A percentile compares a stretch with the other conserved stretches of the same genome.
Evolutionary conservation across 495 filamentous ascomycete genomes (phyloP).

Genomic region (Jackrogersella multiformis): DNA sequence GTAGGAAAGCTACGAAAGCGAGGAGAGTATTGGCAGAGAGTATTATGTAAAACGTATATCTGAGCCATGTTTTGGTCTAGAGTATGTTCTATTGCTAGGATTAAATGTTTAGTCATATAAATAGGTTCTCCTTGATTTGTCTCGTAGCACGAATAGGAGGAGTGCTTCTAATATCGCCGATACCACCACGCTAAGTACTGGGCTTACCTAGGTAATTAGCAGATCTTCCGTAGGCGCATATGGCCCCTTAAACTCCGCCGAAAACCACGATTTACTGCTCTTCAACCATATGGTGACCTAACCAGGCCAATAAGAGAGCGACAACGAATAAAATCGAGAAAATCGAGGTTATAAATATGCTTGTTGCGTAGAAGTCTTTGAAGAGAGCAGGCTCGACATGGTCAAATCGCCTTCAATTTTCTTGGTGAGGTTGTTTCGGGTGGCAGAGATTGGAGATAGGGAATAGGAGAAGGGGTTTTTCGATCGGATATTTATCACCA

Average conservation of each 20-base stretch:
- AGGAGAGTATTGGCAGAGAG: conserved; percentile 26
- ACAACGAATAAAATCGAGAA: background rate
- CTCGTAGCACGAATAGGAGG: background rate
- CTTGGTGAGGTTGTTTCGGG: background rate
- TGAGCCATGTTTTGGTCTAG: conserved; percentile 20
- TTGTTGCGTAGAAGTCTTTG: background rate
- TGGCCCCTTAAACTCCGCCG: background rate
- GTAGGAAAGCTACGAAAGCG: conserved; percentile 20
- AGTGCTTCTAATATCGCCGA: conserved; percentile 21
- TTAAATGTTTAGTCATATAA: background rate
- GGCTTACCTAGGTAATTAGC: conserved; percentile 27
- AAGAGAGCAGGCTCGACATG: background rate
- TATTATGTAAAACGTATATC: conserved; percentile 14
- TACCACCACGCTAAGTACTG: conserved; percentile 23
- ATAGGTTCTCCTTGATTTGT: background rate
- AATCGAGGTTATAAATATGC: background rate
- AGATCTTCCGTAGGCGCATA: conserved; percentile 16
- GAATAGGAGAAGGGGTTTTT: background rate
- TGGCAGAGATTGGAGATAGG: background rate
- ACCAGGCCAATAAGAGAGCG: background rate
- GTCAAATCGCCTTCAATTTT: background rate
- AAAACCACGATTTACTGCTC: background rate
- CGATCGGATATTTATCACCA: background rate
- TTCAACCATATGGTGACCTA: background rate
- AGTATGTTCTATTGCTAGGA: background rate